Base-by-base conservation (phyloP, 306 rosid genomes). In the Cucurbita maxima region DNA sequence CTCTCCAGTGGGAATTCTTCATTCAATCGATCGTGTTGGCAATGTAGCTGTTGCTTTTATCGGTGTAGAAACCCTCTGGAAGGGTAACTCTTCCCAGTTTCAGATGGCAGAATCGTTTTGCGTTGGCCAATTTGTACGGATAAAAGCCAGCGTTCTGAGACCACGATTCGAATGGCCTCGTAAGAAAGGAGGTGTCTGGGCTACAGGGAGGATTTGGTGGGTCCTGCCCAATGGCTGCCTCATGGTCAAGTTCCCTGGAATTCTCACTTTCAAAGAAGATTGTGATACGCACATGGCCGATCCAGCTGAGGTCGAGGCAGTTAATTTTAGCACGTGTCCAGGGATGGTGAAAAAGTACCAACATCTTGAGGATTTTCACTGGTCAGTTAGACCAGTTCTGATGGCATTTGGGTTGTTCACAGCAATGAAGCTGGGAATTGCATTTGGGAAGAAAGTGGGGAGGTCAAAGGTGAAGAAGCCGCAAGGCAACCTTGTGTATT, bases 281-380 rank as follows among this genome's bases (percentile, higher is more conserved):
- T 20, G 79, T 12, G 78, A 52, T 67, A 75, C 88, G 44, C 86
- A 79, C 72, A 72, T 90, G 78, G 96, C 97, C 12, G 95, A 94
- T 80, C 96, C 98, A 5, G 89, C 97, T 8, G 97, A 90, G 74
- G 92, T 94, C 43, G 96, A 89, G 87, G 82, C 78, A 19, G 89
- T 90, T 37, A 79, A 82, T 56, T 89, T 94, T 30, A 72, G 50
- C 60, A 79, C 89, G 4, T 89, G 96, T 75, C 84, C 88, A 1
- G 89, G 97, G 44, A 22, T 90, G 70, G 78, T 89, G 57, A 89
- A 84, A 58, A 93, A 90, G 83, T 94, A 85, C 82, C 90, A 90
- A 76, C 98, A 94, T 77, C 72, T 94, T 0, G 98, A 94, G 87
- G 92, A 94, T 84, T 87, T 89, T 77, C 97, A 90, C 59, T 89